Conservation (phyloP, 805 yeast species). For the Dipodascopsis uninucleata region DNA sequence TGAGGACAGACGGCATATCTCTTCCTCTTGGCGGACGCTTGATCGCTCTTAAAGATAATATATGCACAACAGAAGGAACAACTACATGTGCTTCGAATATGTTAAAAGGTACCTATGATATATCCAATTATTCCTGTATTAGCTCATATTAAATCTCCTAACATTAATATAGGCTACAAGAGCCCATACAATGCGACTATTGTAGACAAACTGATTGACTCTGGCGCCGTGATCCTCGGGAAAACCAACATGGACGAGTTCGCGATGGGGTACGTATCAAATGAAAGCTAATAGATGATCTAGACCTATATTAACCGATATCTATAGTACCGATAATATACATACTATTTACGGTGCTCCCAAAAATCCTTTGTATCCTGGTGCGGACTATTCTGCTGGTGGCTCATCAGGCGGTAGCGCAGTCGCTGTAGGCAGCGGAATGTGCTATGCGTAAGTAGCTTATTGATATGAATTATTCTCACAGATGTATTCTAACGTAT, state of each 20-base stretch:
- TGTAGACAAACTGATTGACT: slow-evolving; percentile 47
- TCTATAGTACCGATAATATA: slow-evolving; percentile 34
- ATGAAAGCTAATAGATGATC: slow-evolving; percentile 38
- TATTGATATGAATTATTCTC: background rate
- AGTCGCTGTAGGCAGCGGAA: slow-evolving; percentile 74
- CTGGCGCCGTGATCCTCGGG: slow-evolving; percentile 58
- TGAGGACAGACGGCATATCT: background rate
- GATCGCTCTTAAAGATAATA: slow-evolving; percentile 73
- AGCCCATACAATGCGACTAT: slow-evolving; percentile 86
- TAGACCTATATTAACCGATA: background rate
- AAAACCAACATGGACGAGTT: slow-evolving; percentile 94
- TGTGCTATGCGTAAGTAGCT: slow-evolving; percentile 50
- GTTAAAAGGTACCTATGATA: slow-evolving; percentile 38
- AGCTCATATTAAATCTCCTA: background rate
- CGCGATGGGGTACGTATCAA: slow-evolving; percentile 79
- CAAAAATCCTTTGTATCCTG: slow-evolving; percentile 43
- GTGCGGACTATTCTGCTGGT: slow-evolving; percentile 54
- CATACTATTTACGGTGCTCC: slow-evolving; percentile 37
- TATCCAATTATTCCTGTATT: too few relatives aligned
- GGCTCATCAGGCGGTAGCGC: slow-evolving; percentile 98
- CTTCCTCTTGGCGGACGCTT: slow-evolving; percentile 35
- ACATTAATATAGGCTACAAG: slow-evolving; percentile 41
- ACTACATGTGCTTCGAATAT: slow-evolving; percentile 79
- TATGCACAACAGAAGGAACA: slow-evolving; percentile 58
- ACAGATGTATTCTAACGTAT: background rate